Evolutionary conservation across 2,329 filamentous ascomycete species (phyloP).

Genomic region (Grosmannia serpens): DNA sequence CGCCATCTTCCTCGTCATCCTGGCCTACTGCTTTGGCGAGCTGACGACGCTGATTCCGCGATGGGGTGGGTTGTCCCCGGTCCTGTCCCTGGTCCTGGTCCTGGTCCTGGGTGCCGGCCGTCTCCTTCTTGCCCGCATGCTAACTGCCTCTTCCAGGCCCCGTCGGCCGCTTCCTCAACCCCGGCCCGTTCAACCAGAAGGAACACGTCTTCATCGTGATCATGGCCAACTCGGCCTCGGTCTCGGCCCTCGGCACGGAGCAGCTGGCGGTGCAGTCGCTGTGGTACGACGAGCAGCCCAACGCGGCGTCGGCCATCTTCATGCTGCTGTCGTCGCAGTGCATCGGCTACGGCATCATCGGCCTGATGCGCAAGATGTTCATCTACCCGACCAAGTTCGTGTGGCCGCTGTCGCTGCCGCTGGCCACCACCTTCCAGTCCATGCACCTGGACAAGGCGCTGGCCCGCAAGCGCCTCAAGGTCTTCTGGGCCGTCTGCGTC

Average conservation of each 20-base stretch:
- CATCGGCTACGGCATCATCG: conserved; percentile 36
- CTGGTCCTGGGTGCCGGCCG: too few relatives aligned
- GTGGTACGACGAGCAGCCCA: conserved; percentile 30
- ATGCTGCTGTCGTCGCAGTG: conserved; percentile 34
- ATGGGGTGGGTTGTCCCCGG: conserved; percentile 9
- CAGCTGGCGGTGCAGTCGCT: conserved; percentile 33
- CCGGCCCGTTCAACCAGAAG: conserved; percentile 16
- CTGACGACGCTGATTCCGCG: conserved; percentile 20
- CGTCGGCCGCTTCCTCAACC: conserved; percentile 20
- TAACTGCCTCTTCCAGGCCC: too few relatives aligned
- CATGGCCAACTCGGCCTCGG: conserved; percentile 13
- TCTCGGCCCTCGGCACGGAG: conserved; percentile 19
- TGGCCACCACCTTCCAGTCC: conserved; percentile 16
- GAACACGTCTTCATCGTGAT: conserved; percentile 14
- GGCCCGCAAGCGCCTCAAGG: conserved; percentile 25
- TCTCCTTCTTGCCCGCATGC: too few relatives aligned
- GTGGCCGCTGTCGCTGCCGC: conserved; percentile 24
- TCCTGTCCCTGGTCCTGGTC: too few relatives aligned
- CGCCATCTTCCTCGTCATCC: conserved; percentile 30
- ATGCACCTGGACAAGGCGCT: conserved; percentile 18
- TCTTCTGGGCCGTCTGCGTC: conserved; percentile 28
- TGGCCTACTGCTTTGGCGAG: conserved; percentile 27
- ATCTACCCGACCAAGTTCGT: conserved; percentile 37
- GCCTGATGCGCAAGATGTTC: conserved; percentile 31
- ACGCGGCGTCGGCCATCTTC: conserved; percentile 28